Evolutionary conservation across 2,329 filamentous ascomycete genomes (phyloP).

Genomic region (Cephalotrichum gorgonifer): DNA sequence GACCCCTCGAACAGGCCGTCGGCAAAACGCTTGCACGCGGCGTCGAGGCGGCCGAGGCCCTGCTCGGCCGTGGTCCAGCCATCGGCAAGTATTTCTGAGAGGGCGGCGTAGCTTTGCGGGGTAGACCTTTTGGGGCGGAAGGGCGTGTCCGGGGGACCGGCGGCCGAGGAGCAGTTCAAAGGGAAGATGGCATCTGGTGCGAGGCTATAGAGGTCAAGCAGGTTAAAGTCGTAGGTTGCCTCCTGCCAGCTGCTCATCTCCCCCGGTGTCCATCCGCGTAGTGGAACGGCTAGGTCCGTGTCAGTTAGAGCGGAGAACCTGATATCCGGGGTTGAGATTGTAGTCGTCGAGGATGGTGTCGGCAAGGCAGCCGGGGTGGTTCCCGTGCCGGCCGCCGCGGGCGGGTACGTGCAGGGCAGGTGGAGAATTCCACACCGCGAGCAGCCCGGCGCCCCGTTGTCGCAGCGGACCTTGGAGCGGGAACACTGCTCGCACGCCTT

Average conservation of each 20-base stretch:
- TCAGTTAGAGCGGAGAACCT: background rate
- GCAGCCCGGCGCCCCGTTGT: background rate
- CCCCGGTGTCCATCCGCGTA: background rate
- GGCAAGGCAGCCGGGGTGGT: background rate
- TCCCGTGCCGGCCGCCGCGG: no score
- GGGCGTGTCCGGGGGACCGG: background rate
- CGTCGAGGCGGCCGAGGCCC: background rate
- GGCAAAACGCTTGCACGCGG: background rate
- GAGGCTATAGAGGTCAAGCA: background rate
- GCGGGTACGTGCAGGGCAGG: background rate
- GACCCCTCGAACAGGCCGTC: background rate
- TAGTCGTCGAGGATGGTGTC: background rate
- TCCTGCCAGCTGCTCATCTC: background rate
- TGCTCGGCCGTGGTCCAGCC: background rate
- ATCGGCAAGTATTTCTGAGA: background rate
- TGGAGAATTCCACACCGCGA: background rate
- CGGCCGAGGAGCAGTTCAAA: background rate
- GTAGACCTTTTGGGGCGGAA: no score
- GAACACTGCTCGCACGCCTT: conserved; percentile 2
- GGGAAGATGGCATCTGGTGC: background rate
- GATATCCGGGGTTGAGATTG: background rate
- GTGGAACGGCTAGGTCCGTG: no score
- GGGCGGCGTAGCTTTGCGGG: background rate
- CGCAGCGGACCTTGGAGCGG: conserved; percentile 3
- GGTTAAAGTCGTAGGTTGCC: background rate